Evolutionary conservation across 2,329 filamentous ascomycete species (phyloP), one percentile per base, ranked within the genome.

Genomic region (Cercospora citrullina): DNA sequence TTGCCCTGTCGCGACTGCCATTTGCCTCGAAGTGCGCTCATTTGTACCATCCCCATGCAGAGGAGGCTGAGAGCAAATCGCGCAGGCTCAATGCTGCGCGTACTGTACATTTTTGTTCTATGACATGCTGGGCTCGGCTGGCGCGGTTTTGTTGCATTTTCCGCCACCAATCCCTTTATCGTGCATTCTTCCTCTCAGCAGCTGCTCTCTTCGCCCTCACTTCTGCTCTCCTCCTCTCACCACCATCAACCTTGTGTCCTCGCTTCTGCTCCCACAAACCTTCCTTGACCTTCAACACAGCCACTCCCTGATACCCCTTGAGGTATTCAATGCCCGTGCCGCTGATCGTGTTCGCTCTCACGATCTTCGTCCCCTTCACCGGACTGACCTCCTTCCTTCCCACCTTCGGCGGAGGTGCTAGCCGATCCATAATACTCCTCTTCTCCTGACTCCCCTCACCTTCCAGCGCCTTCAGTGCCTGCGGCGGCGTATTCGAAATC

Each of bases 241-340:
- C 95, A 77, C 95, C 95, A 81, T 98, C 94, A 73, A 99, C 90
- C 89, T 98, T 98, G 76, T 89, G 88, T 30, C 95, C 94, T 75
- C 90, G 87, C 78, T 87, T 90, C 75, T 93, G 85, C 83, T 98
- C 94, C 95, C 94, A 98, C 84, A 98, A 90, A 9, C 94, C 93
- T 79, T 97, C 94, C 66, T 89, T 88, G 23, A 92, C 86, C 71
- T 85, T 84, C 73, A 98, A 85, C 62, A 85, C 84, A 10, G 90
- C 91, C 8, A 87, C 89, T 1, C 87, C 86, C 67, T 82, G 79
- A 36, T 82, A 81, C 1, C 87, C 87, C 79, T 91, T 89, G 30
- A 94, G 77, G 4, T 89, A 87, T 77, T 90, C 83, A 5, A 93
- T 87, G 74, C 89, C 91, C 1, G 91, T 91, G 0, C 94, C 94